Conservation (phyloP, 176 grass and related monocot species). For the Otatea glauca region DNA sequence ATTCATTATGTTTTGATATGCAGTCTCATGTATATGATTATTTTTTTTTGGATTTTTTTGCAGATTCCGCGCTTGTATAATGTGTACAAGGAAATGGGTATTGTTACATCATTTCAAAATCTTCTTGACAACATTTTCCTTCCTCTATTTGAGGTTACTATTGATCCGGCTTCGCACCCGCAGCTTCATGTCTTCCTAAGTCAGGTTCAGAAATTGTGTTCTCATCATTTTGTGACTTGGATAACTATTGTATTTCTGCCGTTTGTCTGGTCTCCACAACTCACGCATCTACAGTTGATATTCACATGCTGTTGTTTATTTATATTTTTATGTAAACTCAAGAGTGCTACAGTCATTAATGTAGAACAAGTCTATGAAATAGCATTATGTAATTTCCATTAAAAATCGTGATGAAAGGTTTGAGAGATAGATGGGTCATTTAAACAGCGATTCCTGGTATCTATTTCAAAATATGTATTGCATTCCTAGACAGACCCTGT, state of each 20-base stretch:
- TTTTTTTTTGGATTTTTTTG: conserved; percentile 34
- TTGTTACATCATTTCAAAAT: conserved; percentile 93
- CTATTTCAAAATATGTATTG: background rate
- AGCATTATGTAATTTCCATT: background rate
- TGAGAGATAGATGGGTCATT: background rate
- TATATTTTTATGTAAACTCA: conserved; percentile 8
- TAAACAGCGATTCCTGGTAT: background rate
- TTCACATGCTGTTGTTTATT: conserved; percentile 15
- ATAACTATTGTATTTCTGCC: conserved; percentile 16
- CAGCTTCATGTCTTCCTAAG: conserved; percentile 95
- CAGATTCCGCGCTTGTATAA: conserved; percentile 98
- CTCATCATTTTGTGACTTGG: conserved; percentile 32
- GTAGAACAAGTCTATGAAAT: conserved; percentile 4
- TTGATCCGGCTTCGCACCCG: conserved; percentile 90
- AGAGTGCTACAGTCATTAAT: background rate
- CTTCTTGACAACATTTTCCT: conserved; percentile 99
- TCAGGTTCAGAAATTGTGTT: conserved; percentile 59
- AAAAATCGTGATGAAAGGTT: background rate
- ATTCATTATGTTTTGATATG: conserved; percentile 26
- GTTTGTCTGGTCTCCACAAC: conserved; percentile 7
- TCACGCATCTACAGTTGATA: background rate
- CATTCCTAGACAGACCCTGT: background rate
- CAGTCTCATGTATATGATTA: conserved; percentile 1
- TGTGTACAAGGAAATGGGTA: conserved; percentile 98
- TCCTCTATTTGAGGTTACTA: conserved; percentile 97